A percentile compares a stretch with the other conserved stretches of the same genome.
phyloP scores from a whole-genome alignment of 352 stramenopile genomes.

The Heterotrichella gracilis region DNA sequence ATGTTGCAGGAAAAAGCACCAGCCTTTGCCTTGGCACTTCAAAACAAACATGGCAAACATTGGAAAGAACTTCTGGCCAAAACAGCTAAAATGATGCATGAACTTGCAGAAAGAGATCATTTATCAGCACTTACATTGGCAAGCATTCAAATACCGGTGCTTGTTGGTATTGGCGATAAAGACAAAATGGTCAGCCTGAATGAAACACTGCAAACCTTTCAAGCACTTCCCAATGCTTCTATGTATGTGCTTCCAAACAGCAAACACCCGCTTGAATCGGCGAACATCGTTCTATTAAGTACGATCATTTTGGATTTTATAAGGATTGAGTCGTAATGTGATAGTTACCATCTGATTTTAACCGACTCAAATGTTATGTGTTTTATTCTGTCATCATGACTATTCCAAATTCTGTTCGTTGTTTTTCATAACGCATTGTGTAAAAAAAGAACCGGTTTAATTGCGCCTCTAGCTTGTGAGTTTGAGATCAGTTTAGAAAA shows the following conservation, averaged over 20 bases:
- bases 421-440: too few species aligned
- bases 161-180: background rate
- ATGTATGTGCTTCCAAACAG: background rate
- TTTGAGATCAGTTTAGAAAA: background rate
- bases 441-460: too few species aligned
- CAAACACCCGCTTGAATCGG: background rate
- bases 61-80: background rate
- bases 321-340: too few species aligned
- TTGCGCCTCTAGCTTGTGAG: too few species aligned
- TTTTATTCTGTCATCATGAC: too few species aligned
- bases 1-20: background rate
- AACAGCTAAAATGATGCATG: background rate
- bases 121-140: background rate
- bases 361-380: too few species aligned
- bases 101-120: background rate
- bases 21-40: background rate
- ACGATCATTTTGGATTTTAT: background rate
- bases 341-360: too few species aligned
- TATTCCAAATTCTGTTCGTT: too few species aligned
- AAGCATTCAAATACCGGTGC: background rate
- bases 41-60: background rate
- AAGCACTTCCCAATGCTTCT: background rate
- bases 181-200: background rate
- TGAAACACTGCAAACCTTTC: background rate
- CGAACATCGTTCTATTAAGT: background rate